Base-by-base conservation (phyloP, 108 stramenopile species). In the Cyclotella cryptica region DNA sequence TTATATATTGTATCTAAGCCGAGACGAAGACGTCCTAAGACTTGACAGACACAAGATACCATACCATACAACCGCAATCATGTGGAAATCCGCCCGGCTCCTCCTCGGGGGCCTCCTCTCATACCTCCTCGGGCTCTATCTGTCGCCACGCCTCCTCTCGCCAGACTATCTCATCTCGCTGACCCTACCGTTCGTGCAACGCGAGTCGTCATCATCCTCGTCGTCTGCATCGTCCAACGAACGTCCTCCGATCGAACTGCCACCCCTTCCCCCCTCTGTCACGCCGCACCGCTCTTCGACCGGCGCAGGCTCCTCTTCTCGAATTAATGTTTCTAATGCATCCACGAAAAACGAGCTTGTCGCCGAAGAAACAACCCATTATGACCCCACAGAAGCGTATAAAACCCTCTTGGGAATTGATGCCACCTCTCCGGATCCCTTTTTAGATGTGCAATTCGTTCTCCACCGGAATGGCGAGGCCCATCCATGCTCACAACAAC, bases 401-500 rank as follows among this genome's bases (percentile, higher is more conserved):
- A 57, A 57, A n/a, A 26, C 55, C 22, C 19, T 57, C 21, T 24
- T 57, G 12, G 24, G 55, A 19, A 57, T 57, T 3, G 24, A 19
- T 26, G 7, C n/a, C 1, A 26, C n/a, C 24, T 5, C 1, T 24
- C 19, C 55, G 3, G 22, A 57, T 57, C 55, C 55, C 10, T 84
- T 84, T 54, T 0, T 30, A 6, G 45, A 44, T 19, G 73, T 86
- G 43, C 53, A 75, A 41, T 61, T 88, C 51, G 54, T 77, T 40
- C 21, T 94, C 27, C 93, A 94, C 80, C 84, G 91, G 13, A 94
- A 92, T 72, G 93, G 93, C 21, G 90, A 92, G 52, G 49, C 87
- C 9, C 74, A 89, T 28, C 66, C 90, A 6, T 94, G 93, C 66
- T 83, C 83, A 19, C 26, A 47, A 6, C 78, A 84, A 40, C 18